Evolutionary conservation across 2,329 filamentous ascomycete species (phyloP), one percentile per base, ranked within the genome.

Genomic region (Trichoderma brevicompactum): DNA sequence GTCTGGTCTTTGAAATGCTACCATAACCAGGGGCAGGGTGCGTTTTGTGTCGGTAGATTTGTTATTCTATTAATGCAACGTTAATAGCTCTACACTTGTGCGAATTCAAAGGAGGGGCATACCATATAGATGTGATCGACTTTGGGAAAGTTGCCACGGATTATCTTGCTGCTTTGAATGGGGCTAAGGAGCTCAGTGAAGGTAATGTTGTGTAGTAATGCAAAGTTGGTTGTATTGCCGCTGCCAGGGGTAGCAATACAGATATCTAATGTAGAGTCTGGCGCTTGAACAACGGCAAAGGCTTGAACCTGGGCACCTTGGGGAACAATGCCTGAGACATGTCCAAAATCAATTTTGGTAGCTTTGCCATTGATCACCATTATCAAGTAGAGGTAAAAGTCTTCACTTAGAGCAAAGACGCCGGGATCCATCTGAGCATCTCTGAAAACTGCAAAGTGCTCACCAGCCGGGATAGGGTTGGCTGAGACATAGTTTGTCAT

Each of bases 401-500:
- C 48, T 52, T 52, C 48, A 12, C 48, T 52, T 9, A 52, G 7
- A n/a, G 48, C 32, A 9, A 52, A 52, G 48, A 52, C 48, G 3
- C 48, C 48, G 15, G 48, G 48, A 36, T 52, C 48, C 48, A 52
- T 52, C 23, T 52, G 15, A n/a, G 48, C 28, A 52, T 52, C 48
- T 52, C 48, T 34, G 23, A 52, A 52, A 36, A 52, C 48, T 36
- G 48, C 48, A 52, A 52, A 52, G 2, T 36, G 48, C 48, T 52
- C 28, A 28, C 48, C 48, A 7, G 48, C 48, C 34, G 48, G 48
- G 28, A 52, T 34, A n/a, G 48, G 48, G 8, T 52, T 52, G 28
- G 48, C 48, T 13, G 48, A 52, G 48, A 52, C 48, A 36, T 52
- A 52, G 48, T 52, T 52, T 52, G 48, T 52, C 48, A 52, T 52